Evolutionary conservation across 192 early-diverging fungal species (phyloP).

Genomic region (Oehlia diaphana): DNA sequence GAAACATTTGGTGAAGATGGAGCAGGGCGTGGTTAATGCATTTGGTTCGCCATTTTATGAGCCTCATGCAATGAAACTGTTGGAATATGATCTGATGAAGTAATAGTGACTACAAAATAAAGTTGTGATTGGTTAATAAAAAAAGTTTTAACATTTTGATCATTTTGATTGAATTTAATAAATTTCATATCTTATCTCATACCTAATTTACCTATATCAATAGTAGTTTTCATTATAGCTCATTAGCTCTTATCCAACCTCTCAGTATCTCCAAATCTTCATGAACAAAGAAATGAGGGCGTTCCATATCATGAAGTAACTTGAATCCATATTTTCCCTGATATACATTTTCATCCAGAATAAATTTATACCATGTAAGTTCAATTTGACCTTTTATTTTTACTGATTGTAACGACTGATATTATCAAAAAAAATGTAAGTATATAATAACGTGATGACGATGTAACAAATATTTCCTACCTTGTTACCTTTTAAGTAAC

Average conservation of each 20-base stretch:
- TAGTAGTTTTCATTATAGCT: conserved; percentile 70
- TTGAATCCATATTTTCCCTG: conserved; percentile 65
- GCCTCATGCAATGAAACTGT: conserved; percentile 59
- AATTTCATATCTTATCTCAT: not conserved
- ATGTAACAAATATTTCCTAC: not conserved
- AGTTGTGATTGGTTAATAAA: no score
- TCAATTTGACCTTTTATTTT: conserved; percentile 60
- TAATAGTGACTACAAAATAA: conserved; percentile 45
- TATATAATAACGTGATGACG: not conserved
- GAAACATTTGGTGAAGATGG: not conserved
- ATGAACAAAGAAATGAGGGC: conserved; percentile 61
- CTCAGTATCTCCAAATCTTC: conserved; percentile 54
- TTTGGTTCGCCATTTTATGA: conserved; percentile 33
- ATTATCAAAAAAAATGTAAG: not conserved
- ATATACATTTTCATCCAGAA: conserved; percentile 59
- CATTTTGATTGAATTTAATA: no score
- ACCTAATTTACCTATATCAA: conserved; percentile 48
- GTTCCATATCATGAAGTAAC: conserved; percentile 53
- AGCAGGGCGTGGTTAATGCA: not conserved
- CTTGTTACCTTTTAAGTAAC: conserved; percentile 59
- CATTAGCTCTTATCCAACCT: conserved; percentile 58
- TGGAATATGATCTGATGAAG: conserved; percentile 57
- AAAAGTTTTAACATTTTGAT: no score
- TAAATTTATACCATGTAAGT: conserved; percentile 58
- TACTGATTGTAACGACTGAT: no score